These are phyloP conservation scores for Candolleomyces efflorescens DNA, from an alignment of 768 basidiomycete genomes.

Conservation along the genomic window DNA sequence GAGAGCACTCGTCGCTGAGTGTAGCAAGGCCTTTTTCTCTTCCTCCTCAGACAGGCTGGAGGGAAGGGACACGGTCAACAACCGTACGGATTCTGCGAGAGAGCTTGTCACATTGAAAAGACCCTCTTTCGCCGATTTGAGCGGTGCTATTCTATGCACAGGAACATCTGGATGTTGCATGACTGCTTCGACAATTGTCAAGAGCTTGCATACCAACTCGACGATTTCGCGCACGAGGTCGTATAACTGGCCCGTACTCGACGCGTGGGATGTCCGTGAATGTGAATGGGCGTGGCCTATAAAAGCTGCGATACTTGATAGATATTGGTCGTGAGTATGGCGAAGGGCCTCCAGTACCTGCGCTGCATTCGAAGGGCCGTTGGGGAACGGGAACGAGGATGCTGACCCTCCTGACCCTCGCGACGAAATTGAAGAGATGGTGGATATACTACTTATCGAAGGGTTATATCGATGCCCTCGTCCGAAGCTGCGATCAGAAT, in stretches of 20 bases:
- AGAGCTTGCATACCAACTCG: slow-evolving; percentile 86
- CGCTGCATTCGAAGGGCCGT: slow-evolving; percentile 62
- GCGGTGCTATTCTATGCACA: slow-evolving; percentile 53
- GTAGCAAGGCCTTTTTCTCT: slow-evolving; percentile 72
- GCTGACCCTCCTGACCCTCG: slow-evolving; percentile 45
- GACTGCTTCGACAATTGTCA: slow-evolving; percentile 89
- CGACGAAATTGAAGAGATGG: slow-evolving; percentile 67
- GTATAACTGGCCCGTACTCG: slow-evolving; percentile 89
- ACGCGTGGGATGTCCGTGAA: slow-evolving; percentile 84
- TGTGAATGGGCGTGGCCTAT: slow-evolving; percentile 97
- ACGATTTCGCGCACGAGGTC: slow-evolving; percentile 94
- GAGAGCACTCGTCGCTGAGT: slow-evolving; percentile 83
- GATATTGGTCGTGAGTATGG: slow-evolving; percentile 82
- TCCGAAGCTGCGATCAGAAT: slow-evolving; percentile 26
- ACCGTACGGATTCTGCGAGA: slow-evolving; percentile 85
- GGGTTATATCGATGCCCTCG: slow-evolving; percentile 39
- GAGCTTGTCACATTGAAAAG: slow-evolving; percentile 81
- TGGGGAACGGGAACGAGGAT: slow-evolving; percentile 57
- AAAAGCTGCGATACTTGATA: slow-evolving; percentile 94
- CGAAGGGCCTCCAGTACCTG: slow-evolving; percentile 76
- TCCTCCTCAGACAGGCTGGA: slow-evolving; percentile 67
- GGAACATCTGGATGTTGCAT: slow-evolving; percentile 71
- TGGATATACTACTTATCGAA: slow-evolving; percentile 70
- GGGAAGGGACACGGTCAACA: slow-evolving; percentile 54
- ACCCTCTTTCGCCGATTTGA: slow-evolving; percentile 71